Evolutionary conservation across 2,329 filamentous ascomycete genomes (phyloP), one percentile per base, ranked within the genome.

Genomic region (Verticillium zaregamsianum): DNA sequence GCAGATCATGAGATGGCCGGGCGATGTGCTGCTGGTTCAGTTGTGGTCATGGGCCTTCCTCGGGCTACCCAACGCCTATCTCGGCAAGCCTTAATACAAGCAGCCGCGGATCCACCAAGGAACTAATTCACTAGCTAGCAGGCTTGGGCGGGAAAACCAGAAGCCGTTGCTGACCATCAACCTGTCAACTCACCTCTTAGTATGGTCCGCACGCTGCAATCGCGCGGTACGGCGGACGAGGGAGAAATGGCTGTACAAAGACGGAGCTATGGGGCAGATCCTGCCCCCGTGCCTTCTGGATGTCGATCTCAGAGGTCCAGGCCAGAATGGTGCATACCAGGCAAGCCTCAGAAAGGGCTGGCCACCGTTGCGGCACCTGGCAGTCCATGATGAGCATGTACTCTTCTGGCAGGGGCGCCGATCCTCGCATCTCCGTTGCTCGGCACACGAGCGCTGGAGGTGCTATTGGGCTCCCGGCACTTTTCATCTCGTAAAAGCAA

Each of bases 401-500:
- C 45, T 52, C 23, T 11, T 52, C 45, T 20, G 45, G 20, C 45
- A 52, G 23, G 20, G 45, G 15, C 9, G n/a, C 20, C 23, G 45
- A 52, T 52, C 20, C 11, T 20, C 45, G 20, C 45, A 52, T 37
- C 31, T 63, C 56, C 28, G 61, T 61, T 17, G 17, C 15, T 40
- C 40, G 56, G 20, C 7, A 52, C 8, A 52, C 2, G 20, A 52
- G 8, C 20, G 45, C 20, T 4, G 20, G 20, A 52, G 20, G 28
- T 45, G 39, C 61, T 31, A 57, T 59, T n/a, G 25, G 57, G 55
- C 57, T 55, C 25, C 37, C 60, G 37, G 25, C 55, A 32, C 57
- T 55, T 62, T 37, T 55, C 54, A 63, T 61, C 57, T 63, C 63
- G 63, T 58, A 63, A 63, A 61, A 32, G 40, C 39, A 59, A 64